Base-by-base conservation (phyloP, 352 stramenopile species). In the Globisporangium paroecandrum region DNA sequence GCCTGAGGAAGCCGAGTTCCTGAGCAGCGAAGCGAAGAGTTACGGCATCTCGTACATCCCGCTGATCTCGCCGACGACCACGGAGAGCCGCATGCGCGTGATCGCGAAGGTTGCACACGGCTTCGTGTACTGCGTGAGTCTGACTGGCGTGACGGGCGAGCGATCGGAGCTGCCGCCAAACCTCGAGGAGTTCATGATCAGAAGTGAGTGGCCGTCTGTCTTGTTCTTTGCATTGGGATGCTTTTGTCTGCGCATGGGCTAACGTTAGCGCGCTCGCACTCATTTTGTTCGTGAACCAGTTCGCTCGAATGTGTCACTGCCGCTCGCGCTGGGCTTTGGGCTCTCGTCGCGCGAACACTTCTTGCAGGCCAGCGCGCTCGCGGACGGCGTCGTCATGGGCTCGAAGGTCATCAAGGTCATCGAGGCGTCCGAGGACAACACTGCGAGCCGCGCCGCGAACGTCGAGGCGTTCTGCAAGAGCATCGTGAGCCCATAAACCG, bases 281-380 rank as follows among this genome's bases (percentile, higher is more conserved):
- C 59, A 43, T 73, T 36, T 46, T 54, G 36, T 58, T 54, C n/a
- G 65, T 6, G 10, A n/a, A n/a, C 59, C 60, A 93, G 88, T 95
- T 71, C 88, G 88, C 67, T 79, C 77, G 57, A 89, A 93, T 69
- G 85, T 94, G 56, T 92, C 87, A 73, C 74, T 89, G 65, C 97
- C 97, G 22, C 79, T 99, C 10, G 97, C 95, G 29, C 90, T 99
- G 13, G 98, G 98, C 59, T 99, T 99, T 77, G 98, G 98, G 27
- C 94, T 99, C 53, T 98, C 94, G 38, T 98, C 82, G 49, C 91
- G 93, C 32, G 77, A 98, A 62, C 93, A 98, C 71, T 94, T 95
- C 54, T 53, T 89, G 22, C 88, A 97, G 78, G 97, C 98, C 1
- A 89, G 94, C 58, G 82, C 87, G 43, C 82, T 99, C 27, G 95